Evolutionary conservation across 2,329 filamentous ascomycete genomes (phyloP).

Genomic region (Atkinsonella texensis): DNA sequence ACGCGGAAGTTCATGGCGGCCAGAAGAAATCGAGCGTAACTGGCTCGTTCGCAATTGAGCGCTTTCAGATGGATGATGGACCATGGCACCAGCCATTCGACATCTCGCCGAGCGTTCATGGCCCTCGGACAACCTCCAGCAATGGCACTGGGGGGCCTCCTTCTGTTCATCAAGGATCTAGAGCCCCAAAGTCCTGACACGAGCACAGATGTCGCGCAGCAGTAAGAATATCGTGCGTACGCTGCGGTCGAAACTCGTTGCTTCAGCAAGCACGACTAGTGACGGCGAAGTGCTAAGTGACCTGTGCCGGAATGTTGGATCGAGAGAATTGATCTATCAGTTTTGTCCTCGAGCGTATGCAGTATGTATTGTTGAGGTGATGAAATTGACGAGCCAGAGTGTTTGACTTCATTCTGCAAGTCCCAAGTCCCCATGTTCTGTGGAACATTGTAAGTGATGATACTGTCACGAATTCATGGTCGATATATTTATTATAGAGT

Average conservation of each 20-base stretch:
- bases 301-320: not conserved
- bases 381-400: not conserved
- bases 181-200: not conserved
- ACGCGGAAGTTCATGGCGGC: not conserved
- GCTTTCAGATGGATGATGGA: slow-evolving; percentile 3
- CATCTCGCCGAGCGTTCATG: not conserved
- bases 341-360: not conserved
- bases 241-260: no score
- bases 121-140: not conserved
- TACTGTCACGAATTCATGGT: no score
- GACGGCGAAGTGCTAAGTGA: not conserved
- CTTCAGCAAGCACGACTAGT: no score
- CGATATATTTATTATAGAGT: no score
- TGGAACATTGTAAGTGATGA: no score
- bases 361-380: not conserved
- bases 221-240: no score
- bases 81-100: slow-evolving; percentile 4
- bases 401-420: not conserved
- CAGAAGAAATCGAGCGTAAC: not conserved
- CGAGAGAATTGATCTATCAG: not conserved
- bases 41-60: slow-evolving; percentile 1
- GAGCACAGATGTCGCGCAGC: not conserved
- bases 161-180: not conserved
- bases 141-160: not conserved
- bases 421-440: no score